Percentiles rank a stretch among this genome's conserved stretches.
Evolutionary conservation across 805 yeast genomes (phyloP).

Genomic region (Myxozyma sirexii): DNA sequence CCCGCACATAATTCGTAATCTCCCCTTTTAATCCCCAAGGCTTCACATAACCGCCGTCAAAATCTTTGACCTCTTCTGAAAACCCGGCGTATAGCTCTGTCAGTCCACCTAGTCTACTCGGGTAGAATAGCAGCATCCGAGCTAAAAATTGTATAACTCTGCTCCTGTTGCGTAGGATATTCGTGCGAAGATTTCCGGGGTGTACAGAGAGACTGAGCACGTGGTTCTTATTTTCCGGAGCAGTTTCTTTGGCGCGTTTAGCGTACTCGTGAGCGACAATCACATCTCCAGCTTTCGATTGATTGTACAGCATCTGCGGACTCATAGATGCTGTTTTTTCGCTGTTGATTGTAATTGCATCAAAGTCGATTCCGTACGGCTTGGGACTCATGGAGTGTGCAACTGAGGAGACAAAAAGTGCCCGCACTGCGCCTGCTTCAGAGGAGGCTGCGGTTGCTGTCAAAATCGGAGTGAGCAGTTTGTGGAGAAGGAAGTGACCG

Average conservation of each 20-base stretch:
- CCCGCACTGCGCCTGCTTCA: slow-evolving; percentile 39
- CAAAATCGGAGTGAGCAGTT: slow-evolving; percentile 46
- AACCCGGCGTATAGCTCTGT: slow-evolving; percentile 51
- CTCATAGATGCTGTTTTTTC: slow-evolving; percentile 33
- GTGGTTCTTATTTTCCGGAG: neutral
- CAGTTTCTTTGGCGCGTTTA: neutral
- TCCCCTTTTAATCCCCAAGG: slow-evolving; percentile 16
- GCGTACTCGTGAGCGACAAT: slow-evolving; percentile 19
- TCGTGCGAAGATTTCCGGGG: slow-evolving; percentile 23
- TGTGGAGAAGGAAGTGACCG: slow-evolving; percentile 52
- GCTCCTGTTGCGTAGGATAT: slow-evolving; percentile 1
- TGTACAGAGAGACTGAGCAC: slow-evolving; percentile 25
- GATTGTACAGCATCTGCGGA: slow-evolving; percentile 43
- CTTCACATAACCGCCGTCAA: slow-evolving; percentile 41
- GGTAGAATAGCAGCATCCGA: neutral
- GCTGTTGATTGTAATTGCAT: slow-evolving; percentile 38
- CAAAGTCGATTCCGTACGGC: slow-evolving; percentile 44
- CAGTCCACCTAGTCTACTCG: slow-evolving; percentile 11
- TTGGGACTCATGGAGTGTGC: slow-evolving; percentile 42
- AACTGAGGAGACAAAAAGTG: slow-evolving; percentile 51
- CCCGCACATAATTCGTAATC: neutral
- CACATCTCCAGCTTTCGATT: slow-evolving; percentile 49
- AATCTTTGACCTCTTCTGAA: slow-evolving; percentile 42
- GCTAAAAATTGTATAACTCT: neutral
- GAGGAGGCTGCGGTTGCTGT: slow-evolving; percentile 41